Evolutionary conservation across 768 basidiomycete species (phyloP), one percentile per base, ranked within the genome.

Genomic region (Melanogaster broomeanus): DNA sequence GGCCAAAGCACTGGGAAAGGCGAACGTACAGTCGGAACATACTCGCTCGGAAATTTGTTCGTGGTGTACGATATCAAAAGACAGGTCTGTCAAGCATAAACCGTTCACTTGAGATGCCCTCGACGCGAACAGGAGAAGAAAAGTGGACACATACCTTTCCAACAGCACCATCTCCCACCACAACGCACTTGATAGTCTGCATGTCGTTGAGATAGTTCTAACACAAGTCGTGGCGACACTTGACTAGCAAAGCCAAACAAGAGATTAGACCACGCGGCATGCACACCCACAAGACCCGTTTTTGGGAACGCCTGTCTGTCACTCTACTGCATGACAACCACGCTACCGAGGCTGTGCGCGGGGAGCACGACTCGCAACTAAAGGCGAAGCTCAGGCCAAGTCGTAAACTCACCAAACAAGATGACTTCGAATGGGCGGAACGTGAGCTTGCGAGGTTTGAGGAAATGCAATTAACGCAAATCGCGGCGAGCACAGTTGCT

Each of bases 121-220:
- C 8, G 2, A 31, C 33, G 30, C 41, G 2, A 15, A 12, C 15
- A 5, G 11, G 38, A 9, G 24, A 3, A 41, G n/a, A n/a, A 24
- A 25, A 22, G 24, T 31, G 15, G 54, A 56, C 56, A 74, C 88
- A 61, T 67, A 93, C 93, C 88, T 97, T 97, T 77, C 93, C 93
- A 60, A 96, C 93, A 63, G 93, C 93, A 87, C 93, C 94, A 79
- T 96, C 94, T 67, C 93, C 93, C 59, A 96, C 94, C 50, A 94
- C 94, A 67, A 96, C 93, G 73, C 93, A 95, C 76, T 97, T 96
- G 71, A 96, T 97, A 49, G 94, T 97, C 70, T 97, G 93, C 93
- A 96, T 96, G 56, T 58, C 39, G 51, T 58, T 52, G 54, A 55
- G 42, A 43, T 48, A 35, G 57, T 57, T 52, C 53, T 52, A 58